Base-by-base conservation (phyloP, 352 stramenopile genomes). In the Bremia lactucae region DNA sequence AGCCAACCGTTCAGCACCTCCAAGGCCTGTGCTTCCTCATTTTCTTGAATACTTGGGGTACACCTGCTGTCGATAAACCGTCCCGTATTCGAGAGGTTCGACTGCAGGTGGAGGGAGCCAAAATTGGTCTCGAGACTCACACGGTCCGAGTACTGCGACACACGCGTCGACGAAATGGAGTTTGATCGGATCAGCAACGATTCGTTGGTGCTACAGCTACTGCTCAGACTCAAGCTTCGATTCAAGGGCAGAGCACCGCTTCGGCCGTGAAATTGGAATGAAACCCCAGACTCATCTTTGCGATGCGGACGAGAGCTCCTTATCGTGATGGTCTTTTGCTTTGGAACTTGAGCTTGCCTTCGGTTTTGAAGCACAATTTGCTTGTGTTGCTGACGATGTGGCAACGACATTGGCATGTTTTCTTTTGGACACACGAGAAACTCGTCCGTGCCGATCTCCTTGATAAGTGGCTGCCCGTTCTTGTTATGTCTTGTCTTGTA, bases 61-160 rank as follows among this genome's bases (percentile, higher is more conserved):
- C 69, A 76, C 24, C 58, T 59, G 42, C 56, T 61, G 15, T 78
- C 67, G 23, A 75, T 61, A 21, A 72, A 56, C 26, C 62, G 47
- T n/a, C 50, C 48, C 2, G 37, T 48, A 19, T 49, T 61, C n/a
- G 15, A 40, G 18, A 62, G n/a, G 9, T 36, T 47, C 21, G 47
- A 49, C 37, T 63, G 58, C 20, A 64, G 68, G 55, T 87, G 84
- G 45, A 73, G 59, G 42, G 71, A 84, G 10, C 71, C 70, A 25
- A 73, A 78, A 52, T 87, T 84, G 36, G 73, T 80, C 50, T 87
- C 74, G 21, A 87, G 52, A 42, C 74, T 87, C 59, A 83, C 63
- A 46, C 74, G 70, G 42, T 84, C 72, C 23, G 74, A 82, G 36
- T 48, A 46, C 8, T 61, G 46, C 10, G 72, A 84, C 15, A 47